Evolutionary conservation across 2,329 filamentous ascomycete species (phyloP), one percentile per base, ranked within the genome.

Genomic region (Colletotrichum sp.): DNA sequence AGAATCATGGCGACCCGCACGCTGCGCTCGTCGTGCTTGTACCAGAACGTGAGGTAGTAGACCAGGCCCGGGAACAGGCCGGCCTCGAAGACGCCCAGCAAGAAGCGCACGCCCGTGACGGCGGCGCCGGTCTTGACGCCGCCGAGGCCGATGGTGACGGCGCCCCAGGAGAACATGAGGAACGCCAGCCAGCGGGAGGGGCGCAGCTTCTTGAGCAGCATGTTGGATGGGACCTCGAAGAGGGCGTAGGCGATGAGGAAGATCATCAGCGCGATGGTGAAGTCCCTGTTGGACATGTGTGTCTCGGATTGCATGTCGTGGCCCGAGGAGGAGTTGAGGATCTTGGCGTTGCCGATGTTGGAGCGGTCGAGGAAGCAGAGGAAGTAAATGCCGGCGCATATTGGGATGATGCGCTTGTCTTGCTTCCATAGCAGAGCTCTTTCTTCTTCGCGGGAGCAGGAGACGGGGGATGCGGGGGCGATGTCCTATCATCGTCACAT

Each of bases 331-430:
- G 88, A 84, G 80, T 94, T 94, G 76, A 94, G 86, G 30, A 94
- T 90, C 82, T 91, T 92, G 56, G 92, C 92, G 81, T 93, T 93
- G 80, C 92, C 92, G 73, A 94, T 94, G 82, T 94, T 94, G 71
- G 91, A 89, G 58, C 91, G 87, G 82, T 94, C 92, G 28, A 94
- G 88, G 81, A 92, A 94, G 82, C 91, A 93, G 26, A 94, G 87
- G 61, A 94, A 87, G 81, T 93, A 94, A 66, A 94, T 92, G 68
- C 82, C 85, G 8, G 91, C 90, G n/a, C 87, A 90, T 16, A 94
- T 83, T 2, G 93, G 92, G 16, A 94, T 85, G 72, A 94, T 92
- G 70, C 90, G 87, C 21, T 90, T 74, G 81, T 94, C 93, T 79
- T 93, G 91, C 78, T 90, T 92, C 83, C 88, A 84, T 28, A 91